Conservation (phyloP, 345 rosid genomes). For the Rhodomyrtus tomentosa region DNA sequence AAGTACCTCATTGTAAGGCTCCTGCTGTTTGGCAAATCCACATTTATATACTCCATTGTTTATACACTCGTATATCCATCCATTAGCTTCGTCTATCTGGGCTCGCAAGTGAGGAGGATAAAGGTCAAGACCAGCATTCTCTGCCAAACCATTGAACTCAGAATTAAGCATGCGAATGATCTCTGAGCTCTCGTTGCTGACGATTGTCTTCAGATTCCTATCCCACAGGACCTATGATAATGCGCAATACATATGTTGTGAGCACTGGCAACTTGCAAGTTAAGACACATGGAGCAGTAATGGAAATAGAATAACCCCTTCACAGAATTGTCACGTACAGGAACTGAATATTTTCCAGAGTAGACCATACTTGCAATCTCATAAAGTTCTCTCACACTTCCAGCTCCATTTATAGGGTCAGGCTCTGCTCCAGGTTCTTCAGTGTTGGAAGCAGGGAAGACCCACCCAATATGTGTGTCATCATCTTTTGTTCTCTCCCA, state of each 20-base stretch:
- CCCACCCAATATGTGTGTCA: background rate
- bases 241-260: background rate
- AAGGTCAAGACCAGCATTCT: conserved; percentile 29
- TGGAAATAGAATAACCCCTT: background rate
- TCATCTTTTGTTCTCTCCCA: conserved; percentile 21
- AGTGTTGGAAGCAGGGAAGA: background rate
- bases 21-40: conserved; percentile 40
- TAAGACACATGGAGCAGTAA: background rate
- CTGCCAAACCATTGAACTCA: conserved; percentile 36
- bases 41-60: conserved; percentile 41
- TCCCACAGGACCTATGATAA: conserved; percentile 34
- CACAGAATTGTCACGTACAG: background rate
- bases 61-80: conserved; percentile 26
- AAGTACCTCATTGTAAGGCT: conserved; percentile 33
- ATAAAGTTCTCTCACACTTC: background rate
- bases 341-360: background rate
- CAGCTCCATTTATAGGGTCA: background rate
- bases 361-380: background rate
- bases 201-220: conserved; percentile 34
- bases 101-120: conserved; percentile 22
- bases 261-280: background rate
- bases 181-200: conserved; percentile 40
- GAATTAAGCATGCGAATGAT: conserved; percentile 37
- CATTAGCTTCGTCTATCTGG: conserved; percentile 25
- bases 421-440: background rate